phyloP scores from a whole-genome alignment of 106 monocot species.

The Posidonia australis region DNA sequence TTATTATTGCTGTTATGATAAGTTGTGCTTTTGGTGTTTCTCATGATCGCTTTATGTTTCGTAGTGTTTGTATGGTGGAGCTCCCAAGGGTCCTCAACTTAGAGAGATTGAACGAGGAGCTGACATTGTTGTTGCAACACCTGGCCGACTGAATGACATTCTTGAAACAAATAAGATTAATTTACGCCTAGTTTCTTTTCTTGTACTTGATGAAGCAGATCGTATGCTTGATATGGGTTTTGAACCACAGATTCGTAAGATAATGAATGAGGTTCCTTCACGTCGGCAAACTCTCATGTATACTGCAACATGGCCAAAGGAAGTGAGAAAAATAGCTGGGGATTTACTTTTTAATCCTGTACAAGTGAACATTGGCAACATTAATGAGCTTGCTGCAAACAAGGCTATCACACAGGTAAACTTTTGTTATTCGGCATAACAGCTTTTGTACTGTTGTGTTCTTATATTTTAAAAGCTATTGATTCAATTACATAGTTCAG shows the following conservation, averaged over 20 bases:
- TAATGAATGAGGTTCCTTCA: conserved; percentile 23
- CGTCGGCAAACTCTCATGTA: conserved; percentile 26
- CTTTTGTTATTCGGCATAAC: not conserved
- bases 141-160: conserved; percentile 29
- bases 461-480: not conserved
- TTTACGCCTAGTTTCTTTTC: conserved; percentile 25
- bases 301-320: conserved; percentile 32
- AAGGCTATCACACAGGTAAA: conserved; percentile 29
- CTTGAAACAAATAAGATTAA: conserved; percentile 26
- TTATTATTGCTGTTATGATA: not conserved
- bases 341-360: conserved; percentile 21
- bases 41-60: not conserved
- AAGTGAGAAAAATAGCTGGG: conserved; percentile 27
- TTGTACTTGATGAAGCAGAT: conserved; percentile 33
- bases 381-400: conserved; percentile 30
- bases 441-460: not conserved
- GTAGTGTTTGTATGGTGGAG: conserved; percentile 27
- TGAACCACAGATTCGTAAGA: conserved; percentile 28
- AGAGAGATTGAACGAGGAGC: conserved; percentile 22
- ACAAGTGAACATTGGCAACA: conserved; percentile 27
- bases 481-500: not conserved
- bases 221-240: conserved; percentile 33
- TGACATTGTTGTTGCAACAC: conserved; percentile 21
- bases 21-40: not conserved
- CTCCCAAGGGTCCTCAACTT: conserved; percentile 27